These are phyloP conservation scores for Nicotiana sylvestris DNA, from an alignment of 257 asterid genomes.

Conservation along the genomic window DNA sequence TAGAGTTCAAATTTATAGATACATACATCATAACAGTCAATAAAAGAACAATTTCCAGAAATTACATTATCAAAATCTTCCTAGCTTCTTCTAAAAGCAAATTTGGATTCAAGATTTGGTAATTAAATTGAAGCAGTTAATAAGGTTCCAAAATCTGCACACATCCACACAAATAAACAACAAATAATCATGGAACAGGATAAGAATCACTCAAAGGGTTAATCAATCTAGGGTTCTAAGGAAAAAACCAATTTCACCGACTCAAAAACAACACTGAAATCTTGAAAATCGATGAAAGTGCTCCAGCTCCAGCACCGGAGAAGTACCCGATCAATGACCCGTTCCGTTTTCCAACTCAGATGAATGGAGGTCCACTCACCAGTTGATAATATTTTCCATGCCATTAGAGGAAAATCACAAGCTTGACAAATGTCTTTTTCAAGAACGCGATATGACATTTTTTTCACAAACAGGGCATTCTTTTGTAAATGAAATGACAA, in stretches of 20 bases:
- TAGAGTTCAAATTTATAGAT: too few species aligned
- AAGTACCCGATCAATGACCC: neutral
- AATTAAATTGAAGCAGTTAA: neutral
- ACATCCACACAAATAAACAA: neutral
- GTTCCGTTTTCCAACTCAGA: neutral
- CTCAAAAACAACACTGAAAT: neutral
- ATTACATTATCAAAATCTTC: neutral
- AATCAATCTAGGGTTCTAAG: neutral
- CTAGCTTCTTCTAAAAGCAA: neutral
- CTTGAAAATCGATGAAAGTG: neutral
- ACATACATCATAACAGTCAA: neutral
- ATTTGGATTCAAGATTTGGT: neutral
- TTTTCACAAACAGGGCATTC: too few species aligned
- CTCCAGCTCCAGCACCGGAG: neutral
- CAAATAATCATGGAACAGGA: neutral
- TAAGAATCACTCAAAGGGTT: neutral
- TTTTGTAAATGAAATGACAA: too few species aligned
- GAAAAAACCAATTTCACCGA: neutral
- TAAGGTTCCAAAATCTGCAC: neutral
- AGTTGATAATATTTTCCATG: constrained; percentile 18
- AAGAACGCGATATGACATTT: too few species aligned
- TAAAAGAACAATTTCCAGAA: neutral
- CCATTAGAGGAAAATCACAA: constrained; percentile 43
- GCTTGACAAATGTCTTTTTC: constrained; percentile 36
- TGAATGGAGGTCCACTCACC: neutral